Evolutionary conservation across 805 yeast species (phyloP).

Genomic region (Zygoascus tannicola): DNA sequence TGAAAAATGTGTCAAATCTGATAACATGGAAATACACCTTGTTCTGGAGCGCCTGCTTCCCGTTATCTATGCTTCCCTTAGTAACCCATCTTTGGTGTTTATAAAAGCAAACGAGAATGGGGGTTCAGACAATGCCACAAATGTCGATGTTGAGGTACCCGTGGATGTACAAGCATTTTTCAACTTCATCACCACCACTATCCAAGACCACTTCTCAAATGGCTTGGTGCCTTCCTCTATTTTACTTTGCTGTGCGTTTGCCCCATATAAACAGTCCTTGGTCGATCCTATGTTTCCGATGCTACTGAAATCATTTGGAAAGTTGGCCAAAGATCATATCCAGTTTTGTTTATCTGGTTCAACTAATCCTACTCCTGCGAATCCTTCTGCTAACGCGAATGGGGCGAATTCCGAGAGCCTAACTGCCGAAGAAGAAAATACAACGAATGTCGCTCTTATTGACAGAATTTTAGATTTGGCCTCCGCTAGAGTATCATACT

Average conservation of each 20-base stretch:
- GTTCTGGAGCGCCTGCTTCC: constrained; percentile 54
- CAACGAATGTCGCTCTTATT: constrained; percentile 67
- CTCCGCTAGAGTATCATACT: constrained; percentile 68
- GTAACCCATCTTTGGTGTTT: not conserved
- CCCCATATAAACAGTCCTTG: constrained; percentile 60
- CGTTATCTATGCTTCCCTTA: not conserved
- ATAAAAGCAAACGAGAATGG: not conserved
- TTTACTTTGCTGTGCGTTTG: constrained; percentile 62
- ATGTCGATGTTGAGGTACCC: constrained; percentile 46
- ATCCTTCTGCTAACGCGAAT: constrained; percentile 11
- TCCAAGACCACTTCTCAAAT: constrained; percentile 65
- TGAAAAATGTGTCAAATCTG: constrained; percentile 73
- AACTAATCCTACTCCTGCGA: constrained; percentile 16
- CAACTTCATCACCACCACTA: constrained; percentile 50
- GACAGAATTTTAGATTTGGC: constrained; percentile 71
- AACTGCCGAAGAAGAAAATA: constrained; percentile 48
- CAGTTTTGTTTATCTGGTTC: constrained; percentile 20
- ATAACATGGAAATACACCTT: constrained; percentile 54
- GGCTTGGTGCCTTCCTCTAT: constrained; percentile 71
- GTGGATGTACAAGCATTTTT: constrained; percentile 59
- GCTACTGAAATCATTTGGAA: constrained; percentile 80
- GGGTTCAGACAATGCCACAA: constrained; percentile 45
- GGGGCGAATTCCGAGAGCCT: constrained; percentile 10
- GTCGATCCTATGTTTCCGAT: constrained; percentile 68
- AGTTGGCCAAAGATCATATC: constrained; percentile 79